phyloP scores from a whole-genome alignment of 2,329 filamentous ascomycete species.

The Aspergillus sp. region DNA sequence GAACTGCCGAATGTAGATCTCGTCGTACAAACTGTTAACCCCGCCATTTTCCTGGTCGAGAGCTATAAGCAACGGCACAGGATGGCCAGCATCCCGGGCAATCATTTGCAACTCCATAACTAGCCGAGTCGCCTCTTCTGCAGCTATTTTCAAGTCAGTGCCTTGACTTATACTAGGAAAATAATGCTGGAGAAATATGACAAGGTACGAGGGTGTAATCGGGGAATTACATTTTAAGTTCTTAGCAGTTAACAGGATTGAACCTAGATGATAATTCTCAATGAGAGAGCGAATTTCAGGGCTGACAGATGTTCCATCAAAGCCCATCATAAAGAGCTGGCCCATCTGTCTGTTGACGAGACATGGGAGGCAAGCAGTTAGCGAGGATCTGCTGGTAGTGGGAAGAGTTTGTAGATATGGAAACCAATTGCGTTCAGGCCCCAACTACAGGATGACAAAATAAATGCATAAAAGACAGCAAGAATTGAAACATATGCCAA shows the following conservation, averaged over 20 bases:
- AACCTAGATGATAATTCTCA: conserved; percentile 75
- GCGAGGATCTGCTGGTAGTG: conserved; percentile 21
- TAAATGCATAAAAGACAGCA: neutral
- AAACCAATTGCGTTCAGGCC: neutral
- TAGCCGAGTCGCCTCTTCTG: conserved; percentile 81
- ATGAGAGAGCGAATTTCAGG: conserved; percentile 64
- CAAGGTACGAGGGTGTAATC: neutral
- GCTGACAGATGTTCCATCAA: conserved; percentile 64
- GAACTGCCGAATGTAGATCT: conserved; percentile 93
- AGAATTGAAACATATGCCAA: conserved; percentile 16
- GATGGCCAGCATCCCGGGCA: conserved; percentile 85
- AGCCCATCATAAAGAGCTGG: conserved; percentile 67
- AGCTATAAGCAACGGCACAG: conserved; percentile 83
- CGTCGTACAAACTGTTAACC: conserved; percentile 94
- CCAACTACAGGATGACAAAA: neutral
- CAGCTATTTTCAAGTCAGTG: conserved; percentile 60
- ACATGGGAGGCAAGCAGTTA: conserved; percentile 60
- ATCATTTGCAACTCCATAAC: conserved; percentile 92
- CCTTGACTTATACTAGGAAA: neutral
- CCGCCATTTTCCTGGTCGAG: conserved; percentile 98
- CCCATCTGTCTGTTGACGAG: conserved; percentile 62
- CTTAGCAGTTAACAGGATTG: conserved; percentile 68
- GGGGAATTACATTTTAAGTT: conserved; percentile 59
- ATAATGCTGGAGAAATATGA: neutral
- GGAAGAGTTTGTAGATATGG: neutral